Evolutionary conservation across 257 asterid genomes (phyloP).

Genomic region (Plantago elongata): DNA sequence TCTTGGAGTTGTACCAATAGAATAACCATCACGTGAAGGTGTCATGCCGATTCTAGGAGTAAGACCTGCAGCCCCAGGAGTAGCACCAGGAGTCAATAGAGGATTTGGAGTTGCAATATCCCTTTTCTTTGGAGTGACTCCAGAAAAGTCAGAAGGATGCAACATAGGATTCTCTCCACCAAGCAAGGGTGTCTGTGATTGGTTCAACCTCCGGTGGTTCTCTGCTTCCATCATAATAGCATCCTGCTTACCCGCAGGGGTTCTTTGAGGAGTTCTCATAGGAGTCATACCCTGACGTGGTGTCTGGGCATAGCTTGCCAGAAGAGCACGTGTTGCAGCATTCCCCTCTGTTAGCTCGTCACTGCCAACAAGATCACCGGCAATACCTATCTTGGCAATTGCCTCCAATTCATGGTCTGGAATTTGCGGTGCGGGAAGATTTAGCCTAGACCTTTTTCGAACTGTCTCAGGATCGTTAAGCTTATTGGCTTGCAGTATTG

Average conservation of each 20-base stretch:
- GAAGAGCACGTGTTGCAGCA: constrained; percentile 91
- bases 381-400: constrained; percentile 91
- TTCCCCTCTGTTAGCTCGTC: constrained; percentile 87
- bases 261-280: constrained; percentile 81
- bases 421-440: constrained; percentile 95
- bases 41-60: constrained; percentile 91
- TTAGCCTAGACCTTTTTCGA: constrained; percentile 71
- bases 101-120: constrained; percentile 95
- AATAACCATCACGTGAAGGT: constrained; percentile 65
- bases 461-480: constrained; percentile 96
- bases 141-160: constrained; percentile 96
- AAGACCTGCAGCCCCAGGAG: constrained; percentile 69
- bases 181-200: constrained; percentile 91
- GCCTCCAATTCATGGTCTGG: constrained; percentile 97
- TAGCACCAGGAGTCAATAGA: constrained; percentile 85
- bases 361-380: constrained; percentile 75
- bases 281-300: constrained; percentile 95
- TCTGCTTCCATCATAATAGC: constrained; percentile 98
- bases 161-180: constrained; percentile 95
- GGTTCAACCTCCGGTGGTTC: constrained; percentile 78
- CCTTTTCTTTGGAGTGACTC: constrained; percentile 92
- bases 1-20: constrained; percentile 72
- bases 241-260: constrained; percentile 90
- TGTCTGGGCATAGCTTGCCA: constrained; percentile 83
- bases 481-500: constrained; percentile 88